A percentile compares a stretch with the other conserved stretches of the same genome.
Conservation (phyloP, 73 alveolate species). For the Paramecium biaurelia region DNA sequence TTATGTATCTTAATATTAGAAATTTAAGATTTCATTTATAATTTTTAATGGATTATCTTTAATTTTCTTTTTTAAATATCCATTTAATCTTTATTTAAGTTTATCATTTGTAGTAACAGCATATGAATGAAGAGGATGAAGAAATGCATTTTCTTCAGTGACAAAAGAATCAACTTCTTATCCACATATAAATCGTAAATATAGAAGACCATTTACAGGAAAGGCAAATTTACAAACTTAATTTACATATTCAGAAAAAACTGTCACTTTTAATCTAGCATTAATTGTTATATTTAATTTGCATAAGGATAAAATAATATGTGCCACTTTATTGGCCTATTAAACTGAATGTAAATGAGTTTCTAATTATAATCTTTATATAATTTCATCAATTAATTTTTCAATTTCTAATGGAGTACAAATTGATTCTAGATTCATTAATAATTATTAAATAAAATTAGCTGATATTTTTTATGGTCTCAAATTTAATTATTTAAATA, state of each 20-base stretch:
- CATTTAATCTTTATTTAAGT: neutral
- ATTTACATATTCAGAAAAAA: neutral
- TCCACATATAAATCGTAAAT: neutral
- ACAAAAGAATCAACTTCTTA: neutral
- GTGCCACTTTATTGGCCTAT: neutral
- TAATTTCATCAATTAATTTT: neutral
- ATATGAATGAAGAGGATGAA: neutral
- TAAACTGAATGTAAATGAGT: neutral
- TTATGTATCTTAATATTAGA: neutral
- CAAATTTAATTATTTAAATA: neutral
- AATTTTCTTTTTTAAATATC: neutral
- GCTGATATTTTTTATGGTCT: neutral
- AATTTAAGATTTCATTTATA: neutral
- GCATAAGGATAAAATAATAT: neutral
- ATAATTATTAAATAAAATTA: neutral
- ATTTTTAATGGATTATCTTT: neutral
- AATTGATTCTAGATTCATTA: neutral
- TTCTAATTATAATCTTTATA: neutral
- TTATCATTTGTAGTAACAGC: neutral
- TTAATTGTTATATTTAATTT: neutral
- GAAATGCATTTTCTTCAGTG: neutral
- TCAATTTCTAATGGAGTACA: neutral
- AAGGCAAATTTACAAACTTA: neutral
- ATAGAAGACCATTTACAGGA: neutral
- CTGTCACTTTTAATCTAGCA: neutral